Base-by-base conservation (phyloP, 768 basidiomycete species). In the Termitomyces heimii region DNA sequence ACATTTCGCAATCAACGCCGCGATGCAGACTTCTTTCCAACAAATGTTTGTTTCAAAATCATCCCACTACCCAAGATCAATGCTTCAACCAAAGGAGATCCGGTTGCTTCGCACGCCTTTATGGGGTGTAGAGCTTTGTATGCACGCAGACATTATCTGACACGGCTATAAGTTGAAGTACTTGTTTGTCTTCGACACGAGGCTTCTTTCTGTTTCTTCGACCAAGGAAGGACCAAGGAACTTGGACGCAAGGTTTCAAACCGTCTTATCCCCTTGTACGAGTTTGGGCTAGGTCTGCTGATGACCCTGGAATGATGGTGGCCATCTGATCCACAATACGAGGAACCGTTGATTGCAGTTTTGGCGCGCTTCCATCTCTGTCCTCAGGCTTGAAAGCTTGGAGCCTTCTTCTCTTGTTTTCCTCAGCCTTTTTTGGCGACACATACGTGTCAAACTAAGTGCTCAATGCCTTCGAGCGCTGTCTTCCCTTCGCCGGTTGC, bases 241-340 rank as follows among this genome's bases (percentile, higher is more conserved):
- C 24, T 57, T 24, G 14, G n/a, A n/a, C n/a, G n/a, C n/a, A n/a
- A n/a, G n/a, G 39, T n/a, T 54, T 43, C 29, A 54, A 29, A 20
- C 31, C 7, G 46, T 54, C 52, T 53, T 54, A 44, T 44, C 43
- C 28, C 49, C 32, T 28, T 34, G 32, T 9, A 13, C 32, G 10
- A 46, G 32, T 49, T 43, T 51, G 57, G 55, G 35, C 45, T 20
- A 31, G 40, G 58, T 58, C 59, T 60, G 58, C 55, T 65, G 65
- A 63, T 65, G 53, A 54, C 44, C 62, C 61, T 62, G 63, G 62
- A 59, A 63, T 62, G 55, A 60, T 29, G 45, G 40, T 39, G 52
- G n/a, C 20, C 20, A 42, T 60, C 54, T 57, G 59, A 65, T 65
- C 46, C 48, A 55, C 55, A 43, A 43, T 42, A 48, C 46, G 57